Conservation (phyloP, 2,329 filamentous ascomycete species). For the Xylariaceae sp. region DNA sequence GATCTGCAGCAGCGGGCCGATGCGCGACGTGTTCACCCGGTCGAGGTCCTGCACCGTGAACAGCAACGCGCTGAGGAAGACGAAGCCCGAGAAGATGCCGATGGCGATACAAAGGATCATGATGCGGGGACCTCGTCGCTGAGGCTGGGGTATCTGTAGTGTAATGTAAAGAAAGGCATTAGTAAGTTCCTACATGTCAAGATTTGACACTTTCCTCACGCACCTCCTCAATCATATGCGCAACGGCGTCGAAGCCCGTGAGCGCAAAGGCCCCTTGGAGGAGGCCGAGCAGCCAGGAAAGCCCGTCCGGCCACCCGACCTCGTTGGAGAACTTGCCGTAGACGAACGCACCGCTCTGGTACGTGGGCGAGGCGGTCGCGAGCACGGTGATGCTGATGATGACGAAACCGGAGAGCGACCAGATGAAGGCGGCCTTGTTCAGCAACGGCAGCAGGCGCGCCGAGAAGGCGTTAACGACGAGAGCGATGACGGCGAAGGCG, state of each 20-base stretch:
- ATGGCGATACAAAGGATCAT: slow-evolving; percentile 55
- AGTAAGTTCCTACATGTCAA: too few relatives aligned
- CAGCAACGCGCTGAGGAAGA: slow-evolving; percentile 58
- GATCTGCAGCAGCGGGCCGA: slow-evolving; percentile 57
- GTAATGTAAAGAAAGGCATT: too few relatives aligned
- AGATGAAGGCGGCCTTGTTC: slow-evolving; percentile 65
- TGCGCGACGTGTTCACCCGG: slow-evolving; percentile 47
- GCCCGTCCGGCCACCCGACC: slow-evolving; percentile 63
- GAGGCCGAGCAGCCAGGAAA: slow-evolving; percentile 52
- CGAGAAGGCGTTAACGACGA: slow-evolving; percentile 60
- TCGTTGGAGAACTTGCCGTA: slow-evolving; percentile 63
- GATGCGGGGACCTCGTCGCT: slow-evolving; percentile 23
- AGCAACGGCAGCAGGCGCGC: slow-evolving; percentile 57
- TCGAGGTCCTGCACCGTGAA: slow-evolving; percentile 57
- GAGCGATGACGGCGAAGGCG: slow-evolving; percentile 54
- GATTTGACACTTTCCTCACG: neutral
- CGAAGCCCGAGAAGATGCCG: slow-evolving; percentile 55
- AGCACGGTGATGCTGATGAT: slow-evolving; percentile 66
- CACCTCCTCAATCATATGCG: slow-evolving; percentile 48
- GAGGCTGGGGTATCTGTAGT: slow-evolving; percentile 45
- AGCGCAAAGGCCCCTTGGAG: slow-evolving; percentile 47
- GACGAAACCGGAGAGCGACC: slow-evolving; percentile 63
- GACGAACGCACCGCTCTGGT: slow-evolving; percentile 58
- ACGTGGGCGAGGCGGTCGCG: slow-evolving; percentile 60
- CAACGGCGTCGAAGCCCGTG: slow-evolving; percentile 49